phyloP scores from a whole-genome alignment of 1,284 basidiomycete species.

The Apiotrichum gamsii region DNA sequence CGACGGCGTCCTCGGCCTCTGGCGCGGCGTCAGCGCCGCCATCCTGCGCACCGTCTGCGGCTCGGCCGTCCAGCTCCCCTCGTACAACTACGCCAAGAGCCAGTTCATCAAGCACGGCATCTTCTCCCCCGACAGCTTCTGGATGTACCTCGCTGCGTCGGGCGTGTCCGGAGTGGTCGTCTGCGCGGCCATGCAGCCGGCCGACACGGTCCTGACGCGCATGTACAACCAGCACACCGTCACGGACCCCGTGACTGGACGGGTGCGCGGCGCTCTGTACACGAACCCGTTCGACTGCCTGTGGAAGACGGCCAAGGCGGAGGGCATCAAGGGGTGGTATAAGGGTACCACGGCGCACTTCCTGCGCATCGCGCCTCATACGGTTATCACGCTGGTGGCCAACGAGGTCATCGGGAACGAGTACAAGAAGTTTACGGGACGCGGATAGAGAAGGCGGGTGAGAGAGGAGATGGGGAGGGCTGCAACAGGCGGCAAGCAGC shows the following conservation, averaged over 20 bases:
- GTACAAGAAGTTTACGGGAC: conserved; percentile 50
- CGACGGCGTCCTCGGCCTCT: conserved; percentile 72
- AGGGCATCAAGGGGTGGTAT: conserved; percentile 87
- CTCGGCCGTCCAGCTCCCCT: conserved; percentile 77
- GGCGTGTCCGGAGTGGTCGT: conserved; percentile 87
- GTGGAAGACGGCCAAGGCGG: conserved; percentile 87
- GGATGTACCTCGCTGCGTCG: conserved; percentile 83
- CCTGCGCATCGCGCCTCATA: conserved; percentile 84
- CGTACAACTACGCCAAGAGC: conserved; percentile 87
- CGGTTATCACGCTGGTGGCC: conserved; percentile 74
- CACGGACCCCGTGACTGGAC: conserved; percentile 62
- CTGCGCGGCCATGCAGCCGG: conserved; percentile 74
- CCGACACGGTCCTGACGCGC: conserved; percentile 67
- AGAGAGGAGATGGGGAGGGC: no score
- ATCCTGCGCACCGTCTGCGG: conserved; percentile 84
- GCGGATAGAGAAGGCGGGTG: no score
- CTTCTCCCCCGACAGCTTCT: conserved; percentile 65
- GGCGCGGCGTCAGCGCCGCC: conserved; percentile 88
- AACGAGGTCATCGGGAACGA: conserved; percentile 75
- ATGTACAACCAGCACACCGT: conserved; percentile 93
- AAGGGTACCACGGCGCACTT: conserved; percentile 93
- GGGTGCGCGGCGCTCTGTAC: conserved; percentile 70
- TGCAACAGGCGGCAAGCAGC: no score
- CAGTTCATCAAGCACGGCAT: conserved; percentile 62
- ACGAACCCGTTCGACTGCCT: conserved; percentile 90